Evolutionary conservation across 345 rosid genomes (phyloP), one percentile per base, ranked within the genome.

Genomic region (Hypericum androsaemum): DNA sequence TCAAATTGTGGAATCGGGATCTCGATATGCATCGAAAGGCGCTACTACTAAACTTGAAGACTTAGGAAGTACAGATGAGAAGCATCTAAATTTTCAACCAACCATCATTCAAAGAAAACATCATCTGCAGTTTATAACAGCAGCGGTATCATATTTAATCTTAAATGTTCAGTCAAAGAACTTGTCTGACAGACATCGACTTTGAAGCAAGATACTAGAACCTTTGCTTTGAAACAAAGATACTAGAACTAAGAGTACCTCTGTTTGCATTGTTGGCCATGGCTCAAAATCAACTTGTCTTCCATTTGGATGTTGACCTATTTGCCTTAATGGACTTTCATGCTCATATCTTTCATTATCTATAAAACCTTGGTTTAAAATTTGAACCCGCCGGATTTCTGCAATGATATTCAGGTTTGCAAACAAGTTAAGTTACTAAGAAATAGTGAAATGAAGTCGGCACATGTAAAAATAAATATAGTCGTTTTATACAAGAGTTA

Each of bases 291-390:
- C 96, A 77, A 82, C 62, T 22, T 69, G 63, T 67, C 85, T 77
- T 60, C 86, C 95, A 71, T 75, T 83, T 37, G 77, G 54, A 12
- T 69, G 84, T 49, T 71, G 95, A 58, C 77, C 79, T 39, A 83
- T 67, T 36, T 92, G 72, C 75, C 95, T 84, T 60, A 79, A 79
- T 50, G 95, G 96, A 71, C 95, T 82, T 64, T 79, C 92, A 64
- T 77, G 85, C 60, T 90, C 98, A 63, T 72, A 71, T 68, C 92
- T 75, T 61, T 87, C 98, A 44, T 72, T 72, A 71, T 87, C 94
- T 46, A 72, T 57, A 62, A 87, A 71, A 72, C 76, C 72, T 43
- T 71, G 64, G 71, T 52, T 58, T 43, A 64, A 65, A 52, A 73
- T 65, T 7, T 85, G 77, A 40, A 77, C 59, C 57, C 79, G 72